Conservation (phyloP, 2,329 filamentous ascomycete genomes). For the Sphaerostilbella broomeana region DNA sequence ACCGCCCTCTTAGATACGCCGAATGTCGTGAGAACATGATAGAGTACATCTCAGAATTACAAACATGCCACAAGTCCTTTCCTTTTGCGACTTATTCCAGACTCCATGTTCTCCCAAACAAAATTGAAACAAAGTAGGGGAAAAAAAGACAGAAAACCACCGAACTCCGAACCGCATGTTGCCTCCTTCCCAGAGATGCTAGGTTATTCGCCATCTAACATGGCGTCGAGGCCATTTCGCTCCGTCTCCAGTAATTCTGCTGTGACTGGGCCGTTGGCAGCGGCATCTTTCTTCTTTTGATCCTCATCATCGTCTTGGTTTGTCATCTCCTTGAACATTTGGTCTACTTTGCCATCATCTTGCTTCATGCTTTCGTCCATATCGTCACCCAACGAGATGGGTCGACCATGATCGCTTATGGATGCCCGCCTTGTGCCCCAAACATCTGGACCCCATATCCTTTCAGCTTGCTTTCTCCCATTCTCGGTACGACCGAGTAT, state of each 20-base stretch:
- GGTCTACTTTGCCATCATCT: constrained; percentile 44
- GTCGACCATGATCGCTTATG: constrained; percentile 20
- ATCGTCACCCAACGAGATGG: constrained; percentile 22
- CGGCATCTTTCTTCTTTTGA: constrained; percentile 28
- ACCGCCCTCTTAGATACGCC: constrained; percentile 8
- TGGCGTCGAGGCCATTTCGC: constrained; percentile 40
- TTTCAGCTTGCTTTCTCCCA: constrained; percentile 44
- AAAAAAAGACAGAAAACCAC: not conserved
- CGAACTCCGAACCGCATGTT: not conserved
- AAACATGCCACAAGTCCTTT: constrained; percentile 4
- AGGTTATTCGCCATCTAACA: constrained; percentile 37
- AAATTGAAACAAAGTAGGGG: not conserved
- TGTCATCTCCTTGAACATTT: constrained; percentile 51
- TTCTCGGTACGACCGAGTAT: constrained; percentile 44
- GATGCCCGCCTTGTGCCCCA: constrained; percentile 34
- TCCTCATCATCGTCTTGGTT: constrained; percentile 46
- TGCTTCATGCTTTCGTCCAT: constrained; percentile 28
- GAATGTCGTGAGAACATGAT: constrained; percentile 4
- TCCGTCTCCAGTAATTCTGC: constrained; percentile 39
- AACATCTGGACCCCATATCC: constrained; percentile 44
- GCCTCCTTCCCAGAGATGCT: not conserved
- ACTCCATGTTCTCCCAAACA: constrained; percentile 8
- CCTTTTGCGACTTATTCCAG: not conserved
- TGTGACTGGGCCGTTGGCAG: constrained; percentile 29
- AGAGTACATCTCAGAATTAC: constrained; percentile 9